Base-by-base conservation (phyloP, 495 filamentous ascomycete genomes). In the Umbilicaria muhlenbergii region DNA sequence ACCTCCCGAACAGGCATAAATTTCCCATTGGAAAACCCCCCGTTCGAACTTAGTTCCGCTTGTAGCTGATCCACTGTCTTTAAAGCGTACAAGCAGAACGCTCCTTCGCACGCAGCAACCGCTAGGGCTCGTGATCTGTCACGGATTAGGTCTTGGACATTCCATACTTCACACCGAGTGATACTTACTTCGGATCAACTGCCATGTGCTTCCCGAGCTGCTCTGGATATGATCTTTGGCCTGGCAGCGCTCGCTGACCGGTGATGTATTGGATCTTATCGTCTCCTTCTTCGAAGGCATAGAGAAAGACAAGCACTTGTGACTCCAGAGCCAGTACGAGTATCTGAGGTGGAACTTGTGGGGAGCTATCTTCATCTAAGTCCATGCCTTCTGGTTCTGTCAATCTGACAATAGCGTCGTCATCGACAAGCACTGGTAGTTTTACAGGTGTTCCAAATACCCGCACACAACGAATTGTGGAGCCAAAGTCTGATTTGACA, bases 161-260 rank as follows among this genome's bases (percentile, higher is more conserved):
- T 15, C 11, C 7, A 12, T 12, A 28, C 24, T 28, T 28, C 24
- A 28, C 5, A 1, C 5, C 8, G 8, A 28, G 24, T 6, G 8
- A 28, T 8, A 46, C 64, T 55, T 62, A 77, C 74, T 65, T 68
- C 16, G 88, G 86, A 58, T 95, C 86, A 33, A 94, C 77, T 33
- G 86, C 81, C 40, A 94, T 61, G 56, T 87, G 80, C 44, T 77
- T 78, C 5, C 88, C 88, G 42, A 81, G 75, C 43, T 70, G 66
- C 35, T 74, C 68, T 16, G 72, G 70, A 24, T 69, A 54, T 41
- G 65, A 67, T 41, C 67, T 60, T 53, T 73, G 71, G 18, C 62
- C 58, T 34, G 75, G 77, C 11, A 80, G 63, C 11, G 74, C 73
- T 33, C 68, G 64, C 33, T 68, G 67, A 39, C 69, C 69, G 32